Evolutionary conservation across 2,329 filamentous ascomycete genomes (phyloP).

Genomic region (Fusarium sp.): DNA sequence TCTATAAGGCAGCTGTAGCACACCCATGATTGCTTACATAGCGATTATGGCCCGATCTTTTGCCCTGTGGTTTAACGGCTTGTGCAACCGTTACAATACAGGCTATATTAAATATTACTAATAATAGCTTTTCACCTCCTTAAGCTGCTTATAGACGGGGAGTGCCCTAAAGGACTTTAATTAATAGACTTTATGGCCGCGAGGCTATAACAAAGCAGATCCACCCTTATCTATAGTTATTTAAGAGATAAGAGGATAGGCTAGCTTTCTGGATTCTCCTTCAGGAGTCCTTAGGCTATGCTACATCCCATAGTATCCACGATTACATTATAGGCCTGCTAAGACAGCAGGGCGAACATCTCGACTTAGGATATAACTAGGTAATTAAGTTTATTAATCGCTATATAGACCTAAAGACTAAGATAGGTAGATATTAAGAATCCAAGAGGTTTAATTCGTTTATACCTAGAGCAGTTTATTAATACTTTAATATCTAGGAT

Average conservation of each 20-base stretch:
- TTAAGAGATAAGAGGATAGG: neutral
- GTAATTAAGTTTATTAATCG: neutral
- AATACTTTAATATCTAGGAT: slow-evolving; percentile 8
- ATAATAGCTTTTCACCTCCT: neutral
- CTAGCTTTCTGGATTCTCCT: neutral
- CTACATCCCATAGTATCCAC: neutral
- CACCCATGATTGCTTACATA: no score
- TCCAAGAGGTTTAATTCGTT: neutral
- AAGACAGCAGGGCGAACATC: neutral
- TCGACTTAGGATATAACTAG: neutral
- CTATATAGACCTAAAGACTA: neutral
- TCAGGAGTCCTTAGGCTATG: neutral
- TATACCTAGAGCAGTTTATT: slow-evolving; percentile 3
- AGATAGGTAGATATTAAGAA: slow-evolving; percentile 5
- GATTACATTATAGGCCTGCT: neutral
- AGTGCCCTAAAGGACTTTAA: no score
- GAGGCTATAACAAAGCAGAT: neutral
- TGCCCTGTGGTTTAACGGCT: no score
- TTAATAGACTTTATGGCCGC: neutral
- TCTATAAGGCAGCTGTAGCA: no score
- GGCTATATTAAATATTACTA: neutral
- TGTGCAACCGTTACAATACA: no score
- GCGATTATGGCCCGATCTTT: no score
- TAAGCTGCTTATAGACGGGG: no score
- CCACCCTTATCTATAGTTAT: neutral